A percentile compares a stretch with the other conserved stretches of the same genome.
Conservation (phyloP, 2,329 filamentous ascomycete genomes). For the Pseudogymnoascus sp. region DNA sequence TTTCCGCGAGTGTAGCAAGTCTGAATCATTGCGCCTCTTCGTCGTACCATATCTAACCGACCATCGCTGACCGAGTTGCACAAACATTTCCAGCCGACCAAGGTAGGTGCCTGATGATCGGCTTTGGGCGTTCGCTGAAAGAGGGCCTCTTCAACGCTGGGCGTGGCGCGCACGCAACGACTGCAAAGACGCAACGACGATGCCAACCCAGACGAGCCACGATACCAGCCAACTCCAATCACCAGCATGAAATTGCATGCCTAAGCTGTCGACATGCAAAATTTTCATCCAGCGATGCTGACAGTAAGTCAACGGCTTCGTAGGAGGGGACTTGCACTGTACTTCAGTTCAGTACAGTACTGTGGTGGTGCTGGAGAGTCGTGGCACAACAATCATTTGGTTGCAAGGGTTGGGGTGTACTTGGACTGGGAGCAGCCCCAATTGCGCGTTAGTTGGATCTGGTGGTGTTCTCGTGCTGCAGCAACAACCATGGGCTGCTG, state of each 20-base stretch:
- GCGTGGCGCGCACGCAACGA: background rate
- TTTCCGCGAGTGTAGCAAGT: background rate
- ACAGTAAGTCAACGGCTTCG: background rate
- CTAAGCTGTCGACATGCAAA: background rate
- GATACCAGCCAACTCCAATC: background rate
- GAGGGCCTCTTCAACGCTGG: background rate
- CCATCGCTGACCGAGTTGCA: background rate
- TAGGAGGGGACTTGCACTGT: background rate
- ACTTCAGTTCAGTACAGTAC: background rate
- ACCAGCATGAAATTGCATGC: background rate
- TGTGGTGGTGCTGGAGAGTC: background rate
- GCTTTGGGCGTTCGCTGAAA: background rate
- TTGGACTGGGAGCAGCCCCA: background rate
- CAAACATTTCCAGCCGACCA: background rate
- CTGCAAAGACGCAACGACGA: background rate
- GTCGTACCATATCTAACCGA: background rate
- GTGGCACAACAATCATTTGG: background rate
- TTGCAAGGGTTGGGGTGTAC: background rate
- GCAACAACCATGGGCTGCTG: background rate
- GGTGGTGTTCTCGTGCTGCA: constrained; percentile 6
- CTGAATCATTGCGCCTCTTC: background rate
- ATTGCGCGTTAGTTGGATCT: constrained; percentile 2
- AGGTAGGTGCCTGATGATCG: constrained; percentile 1
- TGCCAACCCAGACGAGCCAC: background rate
- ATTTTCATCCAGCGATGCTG: background rate